Evolutionary conservation across 331 rosid genomes (phyloP).

Genomic region (Prunus yedoensis): DNA sequence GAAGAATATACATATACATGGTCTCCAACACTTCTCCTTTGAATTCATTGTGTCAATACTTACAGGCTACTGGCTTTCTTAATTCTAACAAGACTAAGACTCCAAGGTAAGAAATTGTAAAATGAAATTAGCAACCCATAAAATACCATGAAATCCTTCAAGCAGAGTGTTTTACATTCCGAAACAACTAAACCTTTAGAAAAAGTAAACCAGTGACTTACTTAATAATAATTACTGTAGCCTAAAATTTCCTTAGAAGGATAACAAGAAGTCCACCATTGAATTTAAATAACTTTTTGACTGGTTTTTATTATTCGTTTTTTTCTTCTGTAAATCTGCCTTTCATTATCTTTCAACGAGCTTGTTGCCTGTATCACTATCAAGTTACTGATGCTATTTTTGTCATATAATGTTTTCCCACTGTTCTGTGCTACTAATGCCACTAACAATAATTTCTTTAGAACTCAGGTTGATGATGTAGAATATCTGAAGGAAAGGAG

Average conservation of each 20-base stretch:
- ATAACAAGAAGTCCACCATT: neutral
- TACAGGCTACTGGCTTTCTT: neutral
- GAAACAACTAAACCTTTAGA: too few relatives aligned
- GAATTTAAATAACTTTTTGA: neutral
- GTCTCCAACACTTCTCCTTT: neutral
- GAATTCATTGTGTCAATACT: neutral
- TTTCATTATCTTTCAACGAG: neutral
- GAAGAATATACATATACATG: neutral
- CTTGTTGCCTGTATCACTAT: constrained; percentile 13
- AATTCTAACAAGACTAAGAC: neutral
- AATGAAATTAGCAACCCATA: neutral
- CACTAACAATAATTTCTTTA: constrained; percentile 14
- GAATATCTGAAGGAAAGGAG: constrained; percentile 61
- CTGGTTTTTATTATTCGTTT: too few relatives aligned
- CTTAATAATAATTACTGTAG: neutral
- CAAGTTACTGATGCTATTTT: constrained; percentile 12
- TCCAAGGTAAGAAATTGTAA: neutral
- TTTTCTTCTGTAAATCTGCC: neutral
- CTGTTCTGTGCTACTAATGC: constrained; percentile 29
- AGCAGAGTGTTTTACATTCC: neutral
- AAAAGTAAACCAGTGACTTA: too few relatives aligned
- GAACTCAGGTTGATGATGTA: constrained; percentile 80
- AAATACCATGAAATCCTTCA: neutral
- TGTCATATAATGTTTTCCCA: constrained; percentile 19
- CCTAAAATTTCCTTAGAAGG: neutral